Evolutionary conservation across 192 early-diverging fungal genomes (phyloP), one percentile per base, ranked within the genome.

Genomic region (Linnemannia schmuckeri): DNA sequence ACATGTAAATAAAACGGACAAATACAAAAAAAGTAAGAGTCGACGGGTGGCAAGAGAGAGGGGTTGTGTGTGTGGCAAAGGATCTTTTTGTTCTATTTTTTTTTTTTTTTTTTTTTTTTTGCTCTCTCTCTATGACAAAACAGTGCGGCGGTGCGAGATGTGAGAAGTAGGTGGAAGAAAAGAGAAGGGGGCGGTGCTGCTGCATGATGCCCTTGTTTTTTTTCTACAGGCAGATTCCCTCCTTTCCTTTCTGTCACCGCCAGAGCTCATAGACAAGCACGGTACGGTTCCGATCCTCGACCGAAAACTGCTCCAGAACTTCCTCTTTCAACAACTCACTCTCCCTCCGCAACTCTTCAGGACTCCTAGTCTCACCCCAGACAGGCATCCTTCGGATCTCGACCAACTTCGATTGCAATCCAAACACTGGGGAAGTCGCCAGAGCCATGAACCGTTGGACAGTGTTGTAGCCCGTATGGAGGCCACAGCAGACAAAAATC

Each of bases 401-500:
- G 35, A 81, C 75, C 44, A 86, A 24, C 18, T 46, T 49, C 8
- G 44, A 61, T 30, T 70, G 55, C 22, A 86, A 70, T 10, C 84
- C 84, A 46, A 73, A 86, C 7, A 30, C 30, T 6, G 30, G 37
- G 1, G 79, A 76, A 6, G 38, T 35, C 7, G 84, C 84, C 47
- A 86, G 42, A 2, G 78, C 17, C 79, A 86, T 27, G 66, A 86
- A 86, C 24, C 79, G 54, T 41, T 86, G 78, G 10, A 86, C 84
- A 54, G 79, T 46, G 27, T 42, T 70, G 40, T 77, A 86, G 0
- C 84, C 84, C 1, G 84, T 74, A 66, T 86, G 84, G 17, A 86
- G 75, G 4, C 84, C 84, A 52, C 84, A 86, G 49, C 84, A 86
- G 24, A 86, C 70, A 49, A 86, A 44, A 17, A 86, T 77, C 84